These are phyloP conservation scores for Tilletiopsis washingtonensis DNA, from an alignment of 1,284 basidiomycete species.

Conservation along the genomic window DNA sequence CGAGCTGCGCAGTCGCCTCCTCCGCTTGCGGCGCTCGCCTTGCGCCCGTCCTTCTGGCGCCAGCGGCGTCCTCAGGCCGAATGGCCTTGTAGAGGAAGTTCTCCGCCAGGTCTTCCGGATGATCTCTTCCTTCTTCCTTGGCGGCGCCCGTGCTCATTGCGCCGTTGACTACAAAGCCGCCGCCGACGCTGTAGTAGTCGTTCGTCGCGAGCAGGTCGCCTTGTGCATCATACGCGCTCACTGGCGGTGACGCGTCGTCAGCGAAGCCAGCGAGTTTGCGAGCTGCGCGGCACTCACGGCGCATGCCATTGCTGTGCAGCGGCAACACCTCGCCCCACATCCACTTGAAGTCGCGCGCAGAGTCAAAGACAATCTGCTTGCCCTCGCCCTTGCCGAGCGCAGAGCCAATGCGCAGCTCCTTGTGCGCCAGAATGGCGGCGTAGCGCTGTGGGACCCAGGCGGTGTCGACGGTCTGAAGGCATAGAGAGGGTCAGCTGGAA, in stretches of 20 bases:
- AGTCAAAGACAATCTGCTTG: constrained; percentile 63
- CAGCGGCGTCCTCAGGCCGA: constrained; percentile 69
- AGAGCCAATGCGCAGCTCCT: constrained; percentile 59
- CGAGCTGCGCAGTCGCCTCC: background rate
- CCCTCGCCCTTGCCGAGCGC: background rate
- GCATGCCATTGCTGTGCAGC: constrained; percentile 60
- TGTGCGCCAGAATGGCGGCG: constrained; percentile 60
- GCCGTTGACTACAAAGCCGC: constrained; percentile 43
- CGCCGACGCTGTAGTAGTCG: constrained; percentile 64
- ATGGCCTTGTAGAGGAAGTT: constrained; percentile 95
- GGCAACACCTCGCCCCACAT: constrained; percentile 60
- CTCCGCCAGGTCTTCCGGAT: constrained; percentile 63
- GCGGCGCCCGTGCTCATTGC: constrained; percentile 23
- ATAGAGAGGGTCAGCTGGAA: too few relatives aligned
- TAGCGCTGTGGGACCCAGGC: constrained; percentile 63
- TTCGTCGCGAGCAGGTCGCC: constrained; percentile 88
- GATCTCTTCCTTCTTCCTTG: background rate
- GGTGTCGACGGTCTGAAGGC: constrained; percentile 76
- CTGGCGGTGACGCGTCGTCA: too few relatives aligned
- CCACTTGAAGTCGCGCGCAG: constrained; percentile 85
- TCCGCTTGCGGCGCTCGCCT: too few relatives aligned
- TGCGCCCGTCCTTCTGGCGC: constrained; percentile 56
- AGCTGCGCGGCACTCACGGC: too few relatives aligned
- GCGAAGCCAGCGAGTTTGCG: too few relatives aligned
- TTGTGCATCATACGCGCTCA: constrained; percentile 70